These are phyloP conservation scores for Exobasidium cylindrosporum DNA, from an alignment of 1,284 basidiomycete species.

Conservation along the genomic window DNA sequence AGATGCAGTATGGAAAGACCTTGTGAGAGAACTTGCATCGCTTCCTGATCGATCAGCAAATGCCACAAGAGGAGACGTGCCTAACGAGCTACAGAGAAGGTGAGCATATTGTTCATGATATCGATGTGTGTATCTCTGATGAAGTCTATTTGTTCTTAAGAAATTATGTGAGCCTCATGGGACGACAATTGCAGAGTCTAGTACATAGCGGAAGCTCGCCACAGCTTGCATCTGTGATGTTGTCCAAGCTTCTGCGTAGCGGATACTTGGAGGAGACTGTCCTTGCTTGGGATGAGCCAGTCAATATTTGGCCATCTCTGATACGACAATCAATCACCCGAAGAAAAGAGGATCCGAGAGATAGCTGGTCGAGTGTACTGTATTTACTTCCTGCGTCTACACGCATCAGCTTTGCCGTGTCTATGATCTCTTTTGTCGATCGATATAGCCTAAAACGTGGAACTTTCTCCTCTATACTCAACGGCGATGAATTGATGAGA, in stretches of 20 bases:
- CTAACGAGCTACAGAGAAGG: neutral
- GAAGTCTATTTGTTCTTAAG: too few relatives aligned
- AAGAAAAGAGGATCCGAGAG: too few relatives aligned
- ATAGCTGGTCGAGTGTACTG: neutral
- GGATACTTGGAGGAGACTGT: neutral
- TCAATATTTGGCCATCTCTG: neutral
- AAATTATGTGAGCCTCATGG: neutral
- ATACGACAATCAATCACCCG: neutral
- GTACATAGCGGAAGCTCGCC: neutral
- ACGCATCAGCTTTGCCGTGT: neutral
- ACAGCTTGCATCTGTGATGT: neutral
- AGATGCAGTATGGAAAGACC: neutral
- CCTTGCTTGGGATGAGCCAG: neutral
- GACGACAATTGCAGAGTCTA: neutral
- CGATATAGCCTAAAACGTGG: neutral
- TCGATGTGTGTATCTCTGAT: too few relatives aligned
- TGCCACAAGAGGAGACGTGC: neutral
- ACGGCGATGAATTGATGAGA: neutral
- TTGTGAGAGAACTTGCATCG: neutral
- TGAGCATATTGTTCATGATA: too few relatives aligned
- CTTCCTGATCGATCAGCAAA: conserved; percentile 1
- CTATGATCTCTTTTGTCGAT: neutral
- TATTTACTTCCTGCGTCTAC: neutral
- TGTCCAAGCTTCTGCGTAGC: neutral
- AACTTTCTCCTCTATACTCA: neutral